Evolutionary conservation across 2,329 filamentous ascomycete species (phyloP).

Genomic region (Elsinoe fawcettii): DNA sequence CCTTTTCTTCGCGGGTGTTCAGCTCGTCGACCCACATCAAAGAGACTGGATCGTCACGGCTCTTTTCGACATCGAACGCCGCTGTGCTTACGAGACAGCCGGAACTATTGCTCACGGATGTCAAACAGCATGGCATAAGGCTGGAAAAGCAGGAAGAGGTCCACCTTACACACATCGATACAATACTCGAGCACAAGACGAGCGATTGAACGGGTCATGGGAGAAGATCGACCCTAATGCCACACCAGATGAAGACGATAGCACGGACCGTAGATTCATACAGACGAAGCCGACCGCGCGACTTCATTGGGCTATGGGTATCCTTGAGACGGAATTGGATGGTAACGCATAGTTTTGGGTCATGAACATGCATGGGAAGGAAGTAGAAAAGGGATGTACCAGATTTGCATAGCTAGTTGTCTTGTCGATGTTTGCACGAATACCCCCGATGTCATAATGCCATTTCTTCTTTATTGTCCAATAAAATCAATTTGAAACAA

Average conservation of each 20-base stretch:
- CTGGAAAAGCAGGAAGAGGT: slow-evolving; percentile 63
- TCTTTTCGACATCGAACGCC: slow-evolving; percentile 64
- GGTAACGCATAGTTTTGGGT: slow-evolving; percentile 20
- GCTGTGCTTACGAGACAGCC: slow-evolving; percentile 84
- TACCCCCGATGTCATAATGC: slow-evolving; percentile 4
- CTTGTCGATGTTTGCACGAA: background rate
- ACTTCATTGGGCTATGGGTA: slow-evolving; percentile 67
- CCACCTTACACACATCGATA: slow-evolving; percentile 57
- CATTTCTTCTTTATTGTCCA: background rate
- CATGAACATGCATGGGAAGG: background rate
- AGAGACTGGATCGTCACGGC: slow-evolving; percentile 69
- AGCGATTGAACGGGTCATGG: slow-evolving; percentile 28
- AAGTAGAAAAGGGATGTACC: background rate
- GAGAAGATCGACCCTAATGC: slow-evolving; percentile 24
- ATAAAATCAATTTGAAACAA: too few species aligned
- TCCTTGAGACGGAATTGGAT: slow-evolving; percentile 72
- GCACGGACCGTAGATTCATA: slow-evolving; percentile 46
- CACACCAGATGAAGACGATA: slow-evolving; percentile 23
- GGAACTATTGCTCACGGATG: slow-evolving; percentile 74
- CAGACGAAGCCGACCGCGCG: slow-evolving; percentile 56
- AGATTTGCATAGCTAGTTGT: background rate
- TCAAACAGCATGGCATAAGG: slow-evolving; percentile 74
- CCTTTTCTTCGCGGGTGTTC: slow-evolving; percentile 77
- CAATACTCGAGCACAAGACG: slow-evolving; percentile 23
- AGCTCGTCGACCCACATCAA: slow-evolving; percentile 65